Base-by-base conservation (phyloP, 306 rosid genomes). In the Heteromeles arbutifolia region DNA sequence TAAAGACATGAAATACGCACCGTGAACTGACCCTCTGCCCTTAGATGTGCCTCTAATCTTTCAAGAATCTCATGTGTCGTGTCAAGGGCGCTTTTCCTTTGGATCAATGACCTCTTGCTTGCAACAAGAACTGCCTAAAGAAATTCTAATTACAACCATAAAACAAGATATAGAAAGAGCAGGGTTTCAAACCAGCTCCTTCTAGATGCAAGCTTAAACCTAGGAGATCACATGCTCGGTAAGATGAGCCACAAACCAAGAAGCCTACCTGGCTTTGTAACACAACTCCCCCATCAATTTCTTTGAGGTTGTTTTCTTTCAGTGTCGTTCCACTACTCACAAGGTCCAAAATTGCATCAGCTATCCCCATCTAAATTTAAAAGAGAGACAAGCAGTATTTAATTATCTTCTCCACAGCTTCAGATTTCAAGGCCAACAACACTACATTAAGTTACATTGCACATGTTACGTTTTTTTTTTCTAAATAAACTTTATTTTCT, bases 341-440 rank as follows among this genome's bases (percentile, higher is more conserved):
- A 70, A 92, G 99, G 85, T 92, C 99, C 89, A 95, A 86, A 72
- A 95, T 95, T 77, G 97, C 99, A 83, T 95, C 99, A 69, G 96
- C 99, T 77, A 85, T 89, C 74, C 99, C 97, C 97, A 92, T 92
- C 97, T 92, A 82, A 80, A 82, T 54, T 75, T 44, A 69, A 61
- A 84, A 74, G 76, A 74, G 77, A 76, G 44, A 75, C 45, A 73
- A 28, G 21, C 70, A 28, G 67, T 59, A 67, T 4, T 43, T 17
- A 41, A 59, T 39, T n/a, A 73, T 41, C 56, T 41, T 37, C 11
- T 41, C 69, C 57, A 5, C 2, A 26, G n/a, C 61, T 3, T 44
- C 69, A 74, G 29, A 41, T 59, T 57, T 5, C 15, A 28, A 19
- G 21, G 58, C n/a, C n/a, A 62, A 26, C 19, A 43, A 12, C 25